Evolutionary conservation across 495 filamentous ascomycete genomes (phyloP), one percentile per base, ranked within the genome.

Genomic region (Penicillium cinerascens): DNA sequence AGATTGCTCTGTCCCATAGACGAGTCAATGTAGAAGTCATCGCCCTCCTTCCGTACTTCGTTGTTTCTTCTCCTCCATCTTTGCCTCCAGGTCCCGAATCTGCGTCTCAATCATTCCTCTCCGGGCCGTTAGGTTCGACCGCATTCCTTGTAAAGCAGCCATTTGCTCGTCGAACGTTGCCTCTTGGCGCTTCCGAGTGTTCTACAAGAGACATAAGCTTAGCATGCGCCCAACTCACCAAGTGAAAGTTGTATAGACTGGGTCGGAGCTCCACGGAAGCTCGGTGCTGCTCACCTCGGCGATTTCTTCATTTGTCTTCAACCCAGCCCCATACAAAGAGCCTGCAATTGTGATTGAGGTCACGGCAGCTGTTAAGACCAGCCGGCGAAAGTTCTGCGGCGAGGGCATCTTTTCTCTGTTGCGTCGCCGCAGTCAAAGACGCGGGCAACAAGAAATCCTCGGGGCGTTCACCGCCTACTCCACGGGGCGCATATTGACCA

Each of bases 81-180:
- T 72, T 13, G 64, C 62, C 48, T 82, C 77, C 33, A 84, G 27
- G 37, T 80, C 71, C 3, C 63, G 67, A 23, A 87, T 77, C 66
- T 86, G 85, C 41, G 65, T 73, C 60, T 86, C 80, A 35, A 87
- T 59, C 35, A 73, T 74, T 11, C 66, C 61, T 61, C 73, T 80
- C 60, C 80, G 82, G 6, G 65, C 59, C 3, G 79, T 58, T 16
- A 86, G 56, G 27, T 69, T 71, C 4, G 72, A 63, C 20, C 79
- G 76, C 50, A 71, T 68, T 29, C 52, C 54, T 49, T 80, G 77
- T 7, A 87, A 70, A 42, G 73, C 66, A 20, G 67, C 64, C 16
- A 85, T 78, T 54, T 71, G 74, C 27, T 84, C 80, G 36, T 78
- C 76, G 3, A 79, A 72, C 1, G 78, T 73, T 4, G 76, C 68